Conservation (phyloP, 331 rosid genomes). For the Prunus yedoensis region DNA sequence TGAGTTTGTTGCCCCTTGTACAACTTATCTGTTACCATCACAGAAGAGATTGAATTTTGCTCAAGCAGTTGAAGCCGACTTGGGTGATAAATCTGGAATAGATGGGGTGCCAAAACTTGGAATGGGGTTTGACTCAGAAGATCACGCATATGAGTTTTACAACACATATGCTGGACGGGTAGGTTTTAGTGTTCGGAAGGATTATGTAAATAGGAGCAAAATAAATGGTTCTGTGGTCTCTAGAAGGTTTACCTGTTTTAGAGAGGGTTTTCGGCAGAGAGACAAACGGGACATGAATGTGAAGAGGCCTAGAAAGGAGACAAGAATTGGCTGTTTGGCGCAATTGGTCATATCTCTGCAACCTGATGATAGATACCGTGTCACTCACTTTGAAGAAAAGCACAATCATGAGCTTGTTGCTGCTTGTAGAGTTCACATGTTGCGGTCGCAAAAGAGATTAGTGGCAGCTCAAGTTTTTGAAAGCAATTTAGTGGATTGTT, state of each 20-base stretch:
- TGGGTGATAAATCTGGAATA: conserved; percentile 30
- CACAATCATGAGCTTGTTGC: conserved; percentile 65
- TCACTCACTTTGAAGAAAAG: conserved; percentile 60
- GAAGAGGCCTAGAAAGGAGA: conserved; percentile 61
- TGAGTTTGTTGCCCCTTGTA: conserved; percentile 43
- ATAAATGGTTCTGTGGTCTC: conserved; percentile 61
- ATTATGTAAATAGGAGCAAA: conserved; percentile 67
- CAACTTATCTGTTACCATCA: conserved; percentile 51
- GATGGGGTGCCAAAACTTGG: conserved; percentile 58
- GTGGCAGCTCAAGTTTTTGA: conserved; percentile 37
- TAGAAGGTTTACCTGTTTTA: conserved; percentile 60
- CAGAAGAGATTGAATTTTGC: conserved; percentile 55
- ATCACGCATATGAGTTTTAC: conserved; percentile 57
- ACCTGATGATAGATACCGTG: conserved; percentile 53
- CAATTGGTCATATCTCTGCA: conserved; percentile 59
- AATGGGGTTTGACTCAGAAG: conserved; percentile 58
- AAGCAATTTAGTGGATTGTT: conserved; percentile 28
- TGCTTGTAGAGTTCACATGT: conserved; percentile 54
- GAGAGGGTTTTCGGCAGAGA: conserved; percentile 68
- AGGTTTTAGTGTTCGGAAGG: conserved; percentile 64
- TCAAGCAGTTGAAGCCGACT: conserved; percentile 49
- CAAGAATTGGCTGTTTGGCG: conserved; percentile 66
- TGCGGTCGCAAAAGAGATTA: conserved; percentile 56
- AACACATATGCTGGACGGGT: conserved; percentile 52
- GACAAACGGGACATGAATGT: conserved; percentile 42